Evolutionary conservation across 176 grass and related monocot genomes (phyloP).

Genomic region (Juncus effusus): DNA sequence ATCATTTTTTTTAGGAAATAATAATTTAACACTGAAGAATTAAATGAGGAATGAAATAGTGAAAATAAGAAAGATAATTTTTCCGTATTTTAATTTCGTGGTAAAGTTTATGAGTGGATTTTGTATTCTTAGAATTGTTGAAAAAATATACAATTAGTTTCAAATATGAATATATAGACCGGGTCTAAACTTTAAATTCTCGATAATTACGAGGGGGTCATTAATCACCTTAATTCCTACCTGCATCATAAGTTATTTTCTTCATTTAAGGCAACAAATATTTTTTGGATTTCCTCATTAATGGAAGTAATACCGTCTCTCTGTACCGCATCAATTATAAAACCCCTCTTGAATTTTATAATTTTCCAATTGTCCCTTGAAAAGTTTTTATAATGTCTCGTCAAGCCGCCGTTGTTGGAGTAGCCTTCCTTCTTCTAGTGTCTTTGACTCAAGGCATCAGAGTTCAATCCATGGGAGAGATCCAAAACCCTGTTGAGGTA

Average conservation of each 20-base stretch:
- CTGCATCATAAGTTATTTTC: not conserved
- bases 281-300: not conserved
- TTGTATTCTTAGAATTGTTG: too few species aligned
- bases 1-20: too few species aligned
- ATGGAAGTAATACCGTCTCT: not conserved
- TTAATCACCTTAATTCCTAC: too few species aligned
- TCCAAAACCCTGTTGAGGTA: conserved; percentile 24
- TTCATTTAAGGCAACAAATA: not conserved
- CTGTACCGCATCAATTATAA: not conserved
- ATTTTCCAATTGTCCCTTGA: conserved; percentile 27
- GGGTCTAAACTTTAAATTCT: not conserved
- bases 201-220: not conserved
- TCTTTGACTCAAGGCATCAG: conserved; percentile 28
- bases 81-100: too few species aligned
- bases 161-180: too few species aligned
- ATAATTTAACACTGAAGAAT: too few species aligned
- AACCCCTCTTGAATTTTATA: not conserved
- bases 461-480: not conserved
- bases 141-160: too few species aligned
- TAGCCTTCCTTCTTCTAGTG: conserved; percentile 32
- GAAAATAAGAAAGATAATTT: too few species aligned
- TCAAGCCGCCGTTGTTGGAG: conserved; percentile 13
- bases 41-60: too few species aligned
- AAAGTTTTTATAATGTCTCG: conserved; percentile 26
- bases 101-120: too few species aligned